phyloP scores from a whole-genome alignment of 2,329 filamentous ascomycete species.

The Hortaea sp. region DNA sequence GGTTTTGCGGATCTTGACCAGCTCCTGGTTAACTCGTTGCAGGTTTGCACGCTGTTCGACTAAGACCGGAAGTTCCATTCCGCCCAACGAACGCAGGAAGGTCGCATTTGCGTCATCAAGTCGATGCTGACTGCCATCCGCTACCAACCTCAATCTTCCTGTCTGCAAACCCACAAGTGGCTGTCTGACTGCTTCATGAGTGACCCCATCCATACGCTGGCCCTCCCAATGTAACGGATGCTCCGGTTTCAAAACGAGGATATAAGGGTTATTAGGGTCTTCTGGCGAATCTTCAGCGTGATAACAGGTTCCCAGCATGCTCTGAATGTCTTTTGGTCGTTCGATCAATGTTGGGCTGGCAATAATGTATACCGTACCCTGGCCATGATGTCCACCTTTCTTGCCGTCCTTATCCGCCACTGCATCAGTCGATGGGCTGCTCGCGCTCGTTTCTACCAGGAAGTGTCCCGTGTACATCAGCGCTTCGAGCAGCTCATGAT shows the following conservation, averaged over 20 bases:
- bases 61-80: slow-evolving; percentile 75
- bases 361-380: slow-evolving; percentile 54
- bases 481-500: slow-evolving; percentile 70
- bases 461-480: slow-evolving; percentile 79
- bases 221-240: slow-evolving; percentile 72
- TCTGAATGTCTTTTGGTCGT: slow-evolving; percentile 70
- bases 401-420: slow-evolving; percentile 48
- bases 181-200: slow-evolving; percentile 55
- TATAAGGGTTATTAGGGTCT: slow-evolving; percentile 70
- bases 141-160: slow-evolving; percentile 77
- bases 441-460: slow-evolving; percentile 60
- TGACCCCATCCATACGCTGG: slow-evolving; percentile 44
- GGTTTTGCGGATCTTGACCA: slow-evolving; percentile 91
- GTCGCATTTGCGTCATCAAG: slow-evolving; percentile 67
- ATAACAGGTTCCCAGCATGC: slow-evolving; percentile 71
- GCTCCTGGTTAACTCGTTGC: slow-evolving; percentile 77
- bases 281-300: slow-evolving; percentile 58
- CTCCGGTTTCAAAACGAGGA: slow-evolving; percentile 77
- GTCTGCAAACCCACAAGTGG: slow-evolving; percentile 76
- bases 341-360: slow-evolving; percentile 70
- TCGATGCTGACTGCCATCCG: slow-evolving; percentile 71
- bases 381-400: slow-evolving; percentile 26
- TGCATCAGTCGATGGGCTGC: slow-evolving; percentile 5
- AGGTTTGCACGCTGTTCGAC: slow-evolving; percentile 91
- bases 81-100: slow-evolving; percentile 72